Conservation (phyloP, 805 yeast genomes). For the Wickerhamomyces ciferrii region DNA sequence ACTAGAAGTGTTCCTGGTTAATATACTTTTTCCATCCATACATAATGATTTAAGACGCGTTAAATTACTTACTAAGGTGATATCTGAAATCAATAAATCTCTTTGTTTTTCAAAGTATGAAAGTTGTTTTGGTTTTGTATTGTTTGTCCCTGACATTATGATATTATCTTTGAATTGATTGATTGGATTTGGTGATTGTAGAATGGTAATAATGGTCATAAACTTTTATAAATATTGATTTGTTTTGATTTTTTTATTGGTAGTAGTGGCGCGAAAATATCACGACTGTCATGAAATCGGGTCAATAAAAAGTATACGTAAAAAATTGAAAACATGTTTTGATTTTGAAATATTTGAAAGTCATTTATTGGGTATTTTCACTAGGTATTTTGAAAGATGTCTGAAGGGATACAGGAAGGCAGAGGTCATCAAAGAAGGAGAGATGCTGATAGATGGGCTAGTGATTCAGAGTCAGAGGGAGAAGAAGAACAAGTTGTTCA, state of each 20-base stretch:
- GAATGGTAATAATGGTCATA: no score
- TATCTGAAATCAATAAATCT: conserved; percentile 52
- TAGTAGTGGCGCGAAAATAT: no score
- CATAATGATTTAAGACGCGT: no score
- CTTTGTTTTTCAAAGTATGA: conserved; percentile 55
- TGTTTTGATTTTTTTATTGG: no score
- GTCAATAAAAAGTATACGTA: not conserved
- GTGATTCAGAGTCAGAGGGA: conserved; percentile 10
- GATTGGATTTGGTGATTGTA: not conserved
- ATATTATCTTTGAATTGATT: not conserved
- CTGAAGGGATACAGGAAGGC: not conserved
- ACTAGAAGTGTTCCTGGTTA: conserved; percentile 8
- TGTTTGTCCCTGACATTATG: not conserved
- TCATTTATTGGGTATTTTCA: no score
- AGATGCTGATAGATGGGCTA: conserved; percentile 16
- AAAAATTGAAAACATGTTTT: not conserved
- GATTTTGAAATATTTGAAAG: no score
- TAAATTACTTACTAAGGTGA: conserved; percentile 30
- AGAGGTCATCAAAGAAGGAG: conserved; percentile 5
- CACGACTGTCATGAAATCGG: not conserved
- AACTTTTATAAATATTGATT: no score
- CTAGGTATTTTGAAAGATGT: not conserved
- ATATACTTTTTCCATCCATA: no score
- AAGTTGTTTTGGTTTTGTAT: conserved; percentile 1
- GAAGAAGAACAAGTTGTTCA: conserved; percentile 29